Evolutionary conservation across 331 rosid species (phyloP), one percentile per base, ranked within the genome.

Genomic region (Erythrophleum ivorense): DNA sequence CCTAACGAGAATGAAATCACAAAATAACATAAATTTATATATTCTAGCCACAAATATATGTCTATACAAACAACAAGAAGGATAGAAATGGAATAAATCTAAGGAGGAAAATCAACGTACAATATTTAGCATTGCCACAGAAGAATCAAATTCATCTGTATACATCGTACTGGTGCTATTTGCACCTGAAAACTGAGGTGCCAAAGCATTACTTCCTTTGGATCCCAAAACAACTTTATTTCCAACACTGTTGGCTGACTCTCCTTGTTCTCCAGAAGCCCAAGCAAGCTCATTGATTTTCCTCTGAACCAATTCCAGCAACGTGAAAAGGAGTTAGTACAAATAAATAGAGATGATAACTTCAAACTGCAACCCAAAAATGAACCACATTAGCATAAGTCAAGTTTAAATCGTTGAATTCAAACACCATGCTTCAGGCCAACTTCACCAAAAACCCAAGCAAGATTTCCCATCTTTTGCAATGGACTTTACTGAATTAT

Each of bases 141-240:
- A 90, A 79, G 97, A 84, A 85, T 94, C 98, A 66, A 88, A 91
- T 82, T 91, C 97, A 85, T 91, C 98, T 88, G 91, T 82, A 86
- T 87, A 92, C 55, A 80, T 72, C 1, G 78, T 19, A 83, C 63
- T 72, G 57, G 85, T 80, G 88, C 82, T 90, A 83, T 86, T 86
- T 69, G 84, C 80, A 82, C 89, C 83, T 72, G 95, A 85, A 81
- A 82, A 59, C 78, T 87, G 87, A 66, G 83, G 84, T 63, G 90
- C 84, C 55, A 77, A 50, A 41, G 88, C 50, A 81, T 78, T 85
- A 87, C 84, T 89, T 81, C 91, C 96, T 89, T 90, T 94, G 78
- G 93, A 87, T 55, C 92, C 97, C 75, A 76, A 83, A 75, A 63
- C 77, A 84, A 70, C 89, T 86, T 94, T 91, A 80, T 84, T 91